A percentile compares a stretch with the other conserved stretches of the same genome.
Conservation (phyloP, 73 alveolate species). For the Paramecium caudatum region DNA sequence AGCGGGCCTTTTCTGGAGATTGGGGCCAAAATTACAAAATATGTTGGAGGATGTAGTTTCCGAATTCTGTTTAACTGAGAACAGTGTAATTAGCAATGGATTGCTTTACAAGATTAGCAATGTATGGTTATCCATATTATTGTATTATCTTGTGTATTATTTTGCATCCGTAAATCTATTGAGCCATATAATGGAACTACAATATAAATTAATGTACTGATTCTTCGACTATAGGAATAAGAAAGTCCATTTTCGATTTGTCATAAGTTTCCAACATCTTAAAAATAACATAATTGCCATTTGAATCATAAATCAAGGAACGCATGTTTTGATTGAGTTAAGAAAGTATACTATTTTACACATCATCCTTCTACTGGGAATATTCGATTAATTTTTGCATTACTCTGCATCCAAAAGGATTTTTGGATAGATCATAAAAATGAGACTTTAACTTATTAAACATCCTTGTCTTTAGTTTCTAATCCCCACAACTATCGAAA, state of each 20-base stretch:
- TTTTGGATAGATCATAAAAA: constrained; percentile 55
- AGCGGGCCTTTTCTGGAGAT: constrained; percentile 21
- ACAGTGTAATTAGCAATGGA: constrained; percentile 22
- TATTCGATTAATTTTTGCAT: constrained; percentile 51
- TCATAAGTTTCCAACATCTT: constrained; percentile 63
- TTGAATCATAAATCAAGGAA: constrained; percentile 54
- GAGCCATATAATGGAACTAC: constrained; percentile 55
- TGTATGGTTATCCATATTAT: background rate
- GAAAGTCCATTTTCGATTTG: constrained; percentile 50
- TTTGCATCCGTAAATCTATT: constrained; percentile 58
- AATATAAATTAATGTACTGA: constrained; percentile 4
- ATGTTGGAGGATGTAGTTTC: constrained; percentile 60
- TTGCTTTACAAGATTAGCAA: constrained; percentile 26
- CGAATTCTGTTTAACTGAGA: constrained; percentile 56
- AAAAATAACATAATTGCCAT: constrained; percentile 60
- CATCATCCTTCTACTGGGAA: constrained; percentile 13
- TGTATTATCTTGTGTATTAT: constrained; percentile 43
- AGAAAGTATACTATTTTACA: background rate
- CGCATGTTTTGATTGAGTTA: constrained; percentile 9
- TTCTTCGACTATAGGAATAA: constrained; percentile 59
- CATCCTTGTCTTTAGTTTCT: constrained; percentile 21
- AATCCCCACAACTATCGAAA: constrained; percentile 56
- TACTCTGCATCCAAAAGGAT: constrained; percentile 66
- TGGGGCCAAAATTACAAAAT: constrained; percentile 47
- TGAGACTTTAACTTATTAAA: constrained; percentile 52